phyloP scores from a whole-genome alignment of 2,329 filamentous ascomycete species.

The Fusarium guadeloupense region DNA sequence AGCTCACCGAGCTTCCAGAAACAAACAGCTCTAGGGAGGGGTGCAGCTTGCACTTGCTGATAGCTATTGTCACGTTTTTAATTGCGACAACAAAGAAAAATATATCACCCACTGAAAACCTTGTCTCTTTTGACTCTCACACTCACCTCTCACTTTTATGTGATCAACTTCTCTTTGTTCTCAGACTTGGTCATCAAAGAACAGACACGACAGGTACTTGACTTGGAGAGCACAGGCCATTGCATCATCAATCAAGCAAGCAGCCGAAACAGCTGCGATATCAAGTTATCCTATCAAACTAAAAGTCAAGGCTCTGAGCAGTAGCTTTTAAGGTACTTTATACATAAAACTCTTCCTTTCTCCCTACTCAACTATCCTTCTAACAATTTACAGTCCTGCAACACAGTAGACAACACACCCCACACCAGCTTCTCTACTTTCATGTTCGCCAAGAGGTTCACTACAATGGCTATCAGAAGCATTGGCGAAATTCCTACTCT shows the following conservation, averaged over 20 bases:
- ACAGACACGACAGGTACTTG: not conserved
- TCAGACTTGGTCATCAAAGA: not conserved
- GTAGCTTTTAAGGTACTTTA: not conserved
- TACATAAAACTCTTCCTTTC: not conserved
- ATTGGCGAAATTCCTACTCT: conserved; percentile 70
- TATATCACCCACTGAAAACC: not conserved
- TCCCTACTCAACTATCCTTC: not conserved
- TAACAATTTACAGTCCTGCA: not conserved
- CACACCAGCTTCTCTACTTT: not conserved
- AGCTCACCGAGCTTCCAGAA: conserved; percentile 11
- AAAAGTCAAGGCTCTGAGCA: not conserved
- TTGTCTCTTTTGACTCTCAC: not conserved
- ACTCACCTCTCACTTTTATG: not conserved
- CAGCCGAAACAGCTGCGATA: not conserved
- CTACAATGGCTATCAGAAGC: conserved; percentile 39
- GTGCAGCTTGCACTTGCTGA: not conserved
- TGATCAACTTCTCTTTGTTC: not conserved
- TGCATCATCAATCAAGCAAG: conserved; percentile 2
- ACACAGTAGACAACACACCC: not conserved
- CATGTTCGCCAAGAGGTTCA: conserved; percentile 44
- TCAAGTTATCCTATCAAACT: too few species aligned
- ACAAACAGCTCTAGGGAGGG: not conserved
- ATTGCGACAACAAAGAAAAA: conserved; percentile 11
- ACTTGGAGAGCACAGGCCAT: not conserved
- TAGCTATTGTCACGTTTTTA: conserved; percentile 7